phyloP scores from a whole-genome alignment of 257 asterid genomes.

The Solanum neorickii region DNA sequence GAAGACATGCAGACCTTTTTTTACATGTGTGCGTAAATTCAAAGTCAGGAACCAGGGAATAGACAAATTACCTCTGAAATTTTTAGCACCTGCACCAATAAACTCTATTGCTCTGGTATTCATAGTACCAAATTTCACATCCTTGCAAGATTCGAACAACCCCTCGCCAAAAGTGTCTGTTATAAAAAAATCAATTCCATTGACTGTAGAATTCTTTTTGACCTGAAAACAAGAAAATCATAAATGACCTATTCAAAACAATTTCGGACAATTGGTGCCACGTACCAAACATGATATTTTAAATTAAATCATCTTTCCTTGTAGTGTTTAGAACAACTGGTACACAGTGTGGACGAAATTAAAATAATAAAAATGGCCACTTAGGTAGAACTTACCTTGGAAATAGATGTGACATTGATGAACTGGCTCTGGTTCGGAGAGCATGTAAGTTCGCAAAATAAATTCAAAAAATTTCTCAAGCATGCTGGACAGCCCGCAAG shows the following conservation, averaged over 20 bases:
- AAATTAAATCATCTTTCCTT: not conserved
- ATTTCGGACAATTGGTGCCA: not conserved
- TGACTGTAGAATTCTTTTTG: slow-evolving; percentile 52
- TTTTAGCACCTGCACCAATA: slow-evolving; percentile 93
- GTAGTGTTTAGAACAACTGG: not conserved
- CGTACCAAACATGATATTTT: not conserved
- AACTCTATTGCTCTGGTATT: slow-evolving; percentile 92
- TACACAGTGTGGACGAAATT: not conserved
- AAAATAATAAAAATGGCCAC: not conserved
- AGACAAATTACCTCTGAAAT: slow-evolving; percentile 46
- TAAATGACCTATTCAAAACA: not conserved
- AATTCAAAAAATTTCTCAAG: slow-evolving; percentile 94
- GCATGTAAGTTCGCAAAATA: slow-evolving; percentile 95
- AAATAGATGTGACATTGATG: slow-evolving; percentile 77
- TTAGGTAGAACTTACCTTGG: slow-evolving; percentile 40
- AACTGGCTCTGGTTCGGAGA: slow-evolving; percentile 97
- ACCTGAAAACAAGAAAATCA: slow-evolving; percentile 34
- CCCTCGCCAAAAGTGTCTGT: slow-evolving; percentile 72
- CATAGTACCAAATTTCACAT: slow-evolving; percentile 93
- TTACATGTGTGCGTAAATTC: not conserved
- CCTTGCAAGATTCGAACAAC: slow-evolving; percentile 92
- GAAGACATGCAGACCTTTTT: not conserved
- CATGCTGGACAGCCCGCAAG: slow-evolving; percentile 99
- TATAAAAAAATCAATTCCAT: slow-evolving; percentile 71
- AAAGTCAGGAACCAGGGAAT: not conserved